phyloP scores from a whole-genome alignment of 805 yeast species.

The Yarrowia sp. region DNA sequence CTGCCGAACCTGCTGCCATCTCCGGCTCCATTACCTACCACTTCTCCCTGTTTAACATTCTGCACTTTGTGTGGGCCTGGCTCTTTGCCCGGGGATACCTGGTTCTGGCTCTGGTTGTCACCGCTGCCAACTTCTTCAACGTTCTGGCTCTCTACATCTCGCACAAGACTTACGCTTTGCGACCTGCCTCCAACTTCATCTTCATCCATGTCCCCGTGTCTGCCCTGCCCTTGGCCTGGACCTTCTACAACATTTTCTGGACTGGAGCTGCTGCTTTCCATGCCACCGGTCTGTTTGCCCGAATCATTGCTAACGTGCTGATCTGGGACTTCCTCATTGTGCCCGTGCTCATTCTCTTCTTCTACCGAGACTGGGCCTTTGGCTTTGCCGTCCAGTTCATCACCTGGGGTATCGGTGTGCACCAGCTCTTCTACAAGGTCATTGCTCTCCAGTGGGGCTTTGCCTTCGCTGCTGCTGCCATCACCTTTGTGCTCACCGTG shows the following conservation, averaged over 20 bases:
- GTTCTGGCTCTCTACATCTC: slow-evolving; percentile 61
- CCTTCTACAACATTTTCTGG: slow-evolving; percentile 78
- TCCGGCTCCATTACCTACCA: slow-evolving; percentile 59
- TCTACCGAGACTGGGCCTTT: slow-evolving; percentile 73
- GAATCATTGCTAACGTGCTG: slow-evolving; percentile 73
- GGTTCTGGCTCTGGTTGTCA: slow-evolving; percentile 63
- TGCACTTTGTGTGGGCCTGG: slow-evolving; percentile 68
- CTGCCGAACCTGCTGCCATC: slow-evolving; percentile 43
- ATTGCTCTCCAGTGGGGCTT: slow-evolving; percentile 88
- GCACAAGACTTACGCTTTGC: slow-evolving; percentile 65
- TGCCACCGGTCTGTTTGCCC: slow-evolving; percentile 62
- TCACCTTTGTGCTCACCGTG: slow-evolving; percentile 60
- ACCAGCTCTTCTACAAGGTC: slow-evolving; percentile 70
- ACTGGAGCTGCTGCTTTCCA: slow-evolving; percentile 81
- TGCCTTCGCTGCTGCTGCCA: slow-evolving; percentile 69
- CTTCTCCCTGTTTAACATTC: slow-evolving; percentile 66
- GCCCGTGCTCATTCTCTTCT: slow-evolving; percentile 63
- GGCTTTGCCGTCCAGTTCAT: slow-evolving; percentile 67
- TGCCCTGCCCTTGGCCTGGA: slow-evolving; percentile 79
- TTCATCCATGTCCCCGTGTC: slow-evolving; percentile 69
- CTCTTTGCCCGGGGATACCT: slow-evolving; percentile 67
- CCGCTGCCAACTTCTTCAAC: slow-evolving; percentile 66
- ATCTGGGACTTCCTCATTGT: slow-evolving; percentile 79
- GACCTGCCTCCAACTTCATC: slow-evolving; percentile 60
- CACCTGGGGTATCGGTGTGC: slow-evolving; percentile 69